Evolutionary conservation across 2,329 filamentous ascomycete species (phyloP), one percentile per base, ranked within the genome.

Genomic region (Stagonosporopsis rhizophila): DNA sequence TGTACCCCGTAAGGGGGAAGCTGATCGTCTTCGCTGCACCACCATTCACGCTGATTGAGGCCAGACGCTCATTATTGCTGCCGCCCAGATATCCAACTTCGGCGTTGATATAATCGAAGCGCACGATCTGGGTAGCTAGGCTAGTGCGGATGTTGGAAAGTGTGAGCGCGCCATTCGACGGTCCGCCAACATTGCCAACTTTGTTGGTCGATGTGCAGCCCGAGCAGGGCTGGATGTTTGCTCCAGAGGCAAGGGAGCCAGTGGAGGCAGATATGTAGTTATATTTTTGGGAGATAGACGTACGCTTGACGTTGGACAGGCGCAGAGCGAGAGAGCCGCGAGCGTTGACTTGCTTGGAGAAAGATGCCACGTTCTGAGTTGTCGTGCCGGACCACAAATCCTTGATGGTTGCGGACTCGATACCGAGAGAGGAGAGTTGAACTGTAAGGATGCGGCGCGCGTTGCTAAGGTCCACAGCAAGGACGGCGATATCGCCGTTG

Each of bases 391-490:
- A 34, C 63, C 63, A 65, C 19, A 66, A 19, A 19, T 66, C 63
- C 19, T 66, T 66, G 44, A 66, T 63, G 2, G 61, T 58, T 4
- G 61, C 63, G 5, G 59, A 63, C 7, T 52, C 27, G 32, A 66
- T 63, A 5, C 53, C 60, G 1, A 66, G 59, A 4, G 56, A 45
- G 3, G 63, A 60, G 0, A 66, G 53, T 20, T 62, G 57, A 5
- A 64, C 42, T 3, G 44, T 48, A 20, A 66, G 60, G 4, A 53
- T 64, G 22, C 63, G 59, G 27, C 34, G 39, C 5, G 41, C 30
- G 39, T 65, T 66, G 56, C 61, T 66, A 27, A 61, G 52, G 23
- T 66, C 61, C n/a, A 66, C 63, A 6, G 56, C 42, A 0, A 66
- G 50, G 23, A 65, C 63, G 4, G 63, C 63, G 14, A 65, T 48